These are phyloP conservation scores for Glycine tomentella DNA, from an alignment of 306 rosid genomes.

Conservation along the genomic window DNA sequence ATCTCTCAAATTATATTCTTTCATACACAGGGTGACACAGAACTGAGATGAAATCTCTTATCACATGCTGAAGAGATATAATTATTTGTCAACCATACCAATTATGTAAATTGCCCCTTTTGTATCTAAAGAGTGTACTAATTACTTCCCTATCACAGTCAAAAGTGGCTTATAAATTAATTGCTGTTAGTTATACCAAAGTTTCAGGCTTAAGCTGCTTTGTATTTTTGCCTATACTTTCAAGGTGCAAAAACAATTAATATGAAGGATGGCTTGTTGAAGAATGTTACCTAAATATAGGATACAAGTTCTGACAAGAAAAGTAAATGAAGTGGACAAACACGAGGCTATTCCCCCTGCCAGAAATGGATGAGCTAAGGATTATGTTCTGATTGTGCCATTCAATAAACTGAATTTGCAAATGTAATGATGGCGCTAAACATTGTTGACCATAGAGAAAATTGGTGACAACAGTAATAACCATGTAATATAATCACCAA, in stretches of 20 bases:
- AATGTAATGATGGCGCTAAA: slow-evolving; percentile 28
- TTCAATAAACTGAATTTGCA: slow-evolving; percentile 8
- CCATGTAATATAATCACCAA: slow-evolving; percentile 30
- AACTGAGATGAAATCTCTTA: no score
- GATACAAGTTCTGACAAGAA: slow-evolving; percentile 11
- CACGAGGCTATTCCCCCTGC: neutral
- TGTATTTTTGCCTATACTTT: neutral
- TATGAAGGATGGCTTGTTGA: neutral
- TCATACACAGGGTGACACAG: no score
- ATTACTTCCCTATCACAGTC: neutral
- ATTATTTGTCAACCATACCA: no score
- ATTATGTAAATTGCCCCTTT: no score
- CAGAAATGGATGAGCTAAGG: neutral
- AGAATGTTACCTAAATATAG: slow-evolving; percentile 9
- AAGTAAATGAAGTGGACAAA: neutral
- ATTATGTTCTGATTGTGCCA: neutral
- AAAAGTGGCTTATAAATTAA: slow-evolving; percentile 6
- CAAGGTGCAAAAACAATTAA: slow-evolving; percentile 7
- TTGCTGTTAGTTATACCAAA: slow-evolving; percentile 3
- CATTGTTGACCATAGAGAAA: slow-evolving; percentile 33
- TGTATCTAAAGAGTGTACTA: neutral
- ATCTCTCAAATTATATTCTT: no score
- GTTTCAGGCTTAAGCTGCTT: slow-evolving; percentile 16
- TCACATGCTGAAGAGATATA: no score
- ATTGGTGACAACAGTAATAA: slow-evolving; percentile 4